Conservation (phyloP, 495 filamentous ascomycete genomes). For the Lepraria neglecta region DNA sequence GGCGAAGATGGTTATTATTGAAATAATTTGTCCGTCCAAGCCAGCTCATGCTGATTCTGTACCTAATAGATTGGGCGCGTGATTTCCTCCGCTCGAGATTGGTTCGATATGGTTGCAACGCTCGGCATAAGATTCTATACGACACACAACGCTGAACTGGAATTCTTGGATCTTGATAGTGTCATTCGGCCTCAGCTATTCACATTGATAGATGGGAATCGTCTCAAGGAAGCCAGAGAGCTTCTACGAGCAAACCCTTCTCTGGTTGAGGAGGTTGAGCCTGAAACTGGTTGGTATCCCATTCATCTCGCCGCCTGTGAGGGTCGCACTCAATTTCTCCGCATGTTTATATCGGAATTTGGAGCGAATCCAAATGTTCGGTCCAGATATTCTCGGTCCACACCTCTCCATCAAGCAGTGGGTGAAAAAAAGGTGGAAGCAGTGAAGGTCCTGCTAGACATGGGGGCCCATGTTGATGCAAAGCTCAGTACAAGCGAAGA, state of each 20-base stretch:
- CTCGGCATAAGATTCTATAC: background rate
- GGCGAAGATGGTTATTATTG: constrained; percentile 4
- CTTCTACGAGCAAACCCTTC: constrained; percentile 4
- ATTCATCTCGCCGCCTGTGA: constrained; percentile 3
- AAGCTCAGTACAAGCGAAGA: background rate
- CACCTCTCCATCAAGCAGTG: constrained; percentile 2
- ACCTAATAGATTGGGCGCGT: background rate
- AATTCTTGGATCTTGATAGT: constrained; percentile 7
- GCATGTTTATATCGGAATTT: constrained; percentile 6
- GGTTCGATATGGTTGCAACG: background rate
- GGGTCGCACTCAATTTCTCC: constrained; percentile 6
- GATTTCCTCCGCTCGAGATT: constrained; percentile 4
- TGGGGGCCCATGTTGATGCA: constrained; percentile 1
- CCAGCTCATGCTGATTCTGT: constrained; percentile 1
- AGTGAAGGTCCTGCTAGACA: constrained; percentile 1
- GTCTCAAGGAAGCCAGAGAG: constrained; percentile 5
- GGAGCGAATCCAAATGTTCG: constrained; percentile 1
- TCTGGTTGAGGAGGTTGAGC: constrained; percentile 2
- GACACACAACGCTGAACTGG: constrained; percentile 3
- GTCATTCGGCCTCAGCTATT: constrained; percentile 2
- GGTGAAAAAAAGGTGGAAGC: background rate
- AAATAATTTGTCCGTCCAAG: background rate
- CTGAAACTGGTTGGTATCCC: constrained; percentile 2
- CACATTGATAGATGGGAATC: constrained; percentile 3
- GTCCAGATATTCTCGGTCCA: constrained; percentile 4